Percentiles rank a stretch among this genome's conserved stretches.
Evolutionary conservation across 345 rosid genomes (phyloP).

Genomic region (Draba incana): DNA sequence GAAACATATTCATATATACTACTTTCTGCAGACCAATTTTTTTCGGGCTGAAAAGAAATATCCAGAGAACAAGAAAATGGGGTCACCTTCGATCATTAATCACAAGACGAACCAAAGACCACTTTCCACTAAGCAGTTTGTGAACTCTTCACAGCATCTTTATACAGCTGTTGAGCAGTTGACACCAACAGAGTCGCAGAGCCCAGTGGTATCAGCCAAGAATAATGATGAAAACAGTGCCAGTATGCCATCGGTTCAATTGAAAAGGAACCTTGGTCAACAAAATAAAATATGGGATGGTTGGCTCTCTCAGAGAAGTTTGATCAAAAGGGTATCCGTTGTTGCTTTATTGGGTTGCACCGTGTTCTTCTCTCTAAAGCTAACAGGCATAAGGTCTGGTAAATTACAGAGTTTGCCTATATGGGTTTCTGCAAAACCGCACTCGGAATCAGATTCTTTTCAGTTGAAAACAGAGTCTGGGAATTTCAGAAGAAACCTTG

Average conservation of each 20-base stretch:
- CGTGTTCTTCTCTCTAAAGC: constrained; percentile 54
- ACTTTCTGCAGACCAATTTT: constrained; percentile 61
- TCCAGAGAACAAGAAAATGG: constrained; percentile 53
- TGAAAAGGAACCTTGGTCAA: constrained; percentile 63
- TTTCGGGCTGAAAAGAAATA: constrained; percentile 62
- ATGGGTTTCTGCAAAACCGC: constrained; percentile 43
- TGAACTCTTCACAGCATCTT: constrained; percentile 60
- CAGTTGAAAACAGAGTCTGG: constrained; percentile 46
- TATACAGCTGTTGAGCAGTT: constrained; percentile 82
- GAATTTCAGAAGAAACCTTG: constrained; percentile 27
- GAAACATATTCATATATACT: constrained; percentile 31
- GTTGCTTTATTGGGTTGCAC: constrained; percentile 64
- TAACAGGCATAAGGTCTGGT: constrained; percentile 48
- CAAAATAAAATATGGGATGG: constrained; percentile 55
- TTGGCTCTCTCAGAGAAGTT: constrained; percentile 53
- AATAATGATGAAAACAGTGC: constrained; percentile 50
- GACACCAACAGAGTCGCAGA: constrained; percentile 62
- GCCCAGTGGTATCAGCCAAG: constrained; percentile 48
- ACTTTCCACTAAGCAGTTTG: constrained; percentile 48
- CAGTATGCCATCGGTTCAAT: constrained; percentile 56
- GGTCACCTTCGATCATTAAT: constrained; percentile 42
- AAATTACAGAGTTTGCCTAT: constrained; percentile 46
- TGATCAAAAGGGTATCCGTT: constrained; percentile 51
- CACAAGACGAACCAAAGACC: constrained; percentile 57
- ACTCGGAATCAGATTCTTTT: constrained; percentile 47